Evolutionary conservation across 2,329 filamentous ascomycete genomes (phyloP).

Genomic region (Ilyonectria destructans): DNA sequence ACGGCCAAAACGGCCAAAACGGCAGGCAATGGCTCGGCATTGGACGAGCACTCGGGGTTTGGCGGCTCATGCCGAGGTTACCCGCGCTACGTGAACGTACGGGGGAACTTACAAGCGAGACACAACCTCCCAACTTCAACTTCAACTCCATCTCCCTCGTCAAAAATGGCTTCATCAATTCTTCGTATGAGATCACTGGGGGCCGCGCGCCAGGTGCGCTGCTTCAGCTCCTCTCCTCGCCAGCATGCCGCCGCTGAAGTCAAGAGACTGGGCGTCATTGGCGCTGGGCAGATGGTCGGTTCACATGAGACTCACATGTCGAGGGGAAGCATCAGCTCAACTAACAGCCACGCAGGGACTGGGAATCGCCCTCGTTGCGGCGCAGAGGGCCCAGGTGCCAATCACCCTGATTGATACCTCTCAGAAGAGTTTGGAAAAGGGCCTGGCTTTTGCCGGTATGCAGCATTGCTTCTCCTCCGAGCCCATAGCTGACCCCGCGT

Average conservation of each 20-base stretch:
- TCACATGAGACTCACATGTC: conserved; percentile 54
- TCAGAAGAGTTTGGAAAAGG: conserved; percentile 89
- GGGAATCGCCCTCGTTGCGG: conserved; percentile 95
- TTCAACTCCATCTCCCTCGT: conserved; percentile 24
- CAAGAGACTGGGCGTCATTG: conserved; percentile 91
- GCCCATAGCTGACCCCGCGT: conserved; percentile 30
- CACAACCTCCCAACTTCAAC: conserved; percentile 24
- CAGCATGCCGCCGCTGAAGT: conserved; percentile 77
- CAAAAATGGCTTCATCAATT: conserved; percentile 60
- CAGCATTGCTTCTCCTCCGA: not conserved
- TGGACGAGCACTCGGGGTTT: conserved; percentile 31
- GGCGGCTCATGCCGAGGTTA: conserved; percentile 60
- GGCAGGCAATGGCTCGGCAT: conserved; percentile 37
- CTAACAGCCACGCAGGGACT: conserved; percentile 76
- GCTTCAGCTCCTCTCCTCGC: conserved; percentile 80
- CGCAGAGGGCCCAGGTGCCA: conserved; percentile 85
- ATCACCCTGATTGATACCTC: conserved; percentile 90
- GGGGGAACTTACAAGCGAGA: conserved; percentile 14
- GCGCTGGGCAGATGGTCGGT: conserved; percentile 94
- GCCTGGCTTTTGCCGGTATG: conserved; percentile 87
- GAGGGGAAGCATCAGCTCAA: conserved; percentile 38
- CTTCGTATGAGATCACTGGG: conserved; percentile 56
- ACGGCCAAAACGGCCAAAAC: conserved; percentile 2
- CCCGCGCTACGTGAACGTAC: conserved; percentile 50
- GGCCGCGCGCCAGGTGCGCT: conserved; percentile 62